phyloP scores from a whole-genome alignment of 2,329 filamentous ascomycete genomes.

The Claviceps cyperi region DNA sequence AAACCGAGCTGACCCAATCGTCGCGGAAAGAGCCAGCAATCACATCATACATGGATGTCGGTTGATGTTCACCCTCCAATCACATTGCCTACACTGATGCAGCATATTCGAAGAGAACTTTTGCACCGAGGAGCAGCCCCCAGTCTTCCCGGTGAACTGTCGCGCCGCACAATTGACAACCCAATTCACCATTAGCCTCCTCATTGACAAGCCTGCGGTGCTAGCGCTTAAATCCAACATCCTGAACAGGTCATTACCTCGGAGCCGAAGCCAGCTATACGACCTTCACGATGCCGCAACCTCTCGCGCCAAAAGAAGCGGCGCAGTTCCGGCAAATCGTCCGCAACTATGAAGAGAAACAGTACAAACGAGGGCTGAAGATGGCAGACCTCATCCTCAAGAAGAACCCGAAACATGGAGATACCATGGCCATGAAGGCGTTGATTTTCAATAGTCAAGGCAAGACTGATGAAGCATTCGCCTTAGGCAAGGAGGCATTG shows the following conservation, averaged over 20 bases:
- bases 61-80: too few species aligned
- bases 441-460: constrained; percentile 88
- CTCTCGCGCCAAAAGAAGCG: constrained; percentile 72
- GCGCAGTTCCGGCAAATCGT: constrained; percentile 91
- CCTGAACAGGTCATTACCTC: background rate
- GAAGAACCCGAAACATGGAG: constrained; percentile 90
- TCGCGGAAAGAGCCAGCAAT: background rate
- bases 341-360: constrained; percentile 93
- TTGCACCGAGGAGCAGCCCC: background rate
- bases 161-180: background rate
- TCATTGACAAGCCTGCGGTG: background rate
- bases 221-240: background rate
- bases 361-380: constrained; percentile 91
- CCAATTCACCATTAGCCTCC: too few species aligned
- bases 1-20: background rate
- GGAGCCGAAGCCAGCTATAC: background rate
- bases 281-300: constrained; percentile 47
- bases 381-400: constrained; percentile 90
- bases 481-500: constrained; percentile 79
- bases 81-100: background rate
- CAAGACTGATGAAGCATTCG: constrained; percentile 87
- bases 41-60: too few species aligned
- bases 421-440: constrained; percentile 98
- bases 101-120: background rate
- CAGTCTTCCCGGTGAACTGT: background rate